Percentiles rank a stretch among this genome's conserved stretches.
phyloP scores from a whole-genome alignment of 2,329 filamentous ascomycete genomes.

The Colletotrichum kahawae region DNA sequence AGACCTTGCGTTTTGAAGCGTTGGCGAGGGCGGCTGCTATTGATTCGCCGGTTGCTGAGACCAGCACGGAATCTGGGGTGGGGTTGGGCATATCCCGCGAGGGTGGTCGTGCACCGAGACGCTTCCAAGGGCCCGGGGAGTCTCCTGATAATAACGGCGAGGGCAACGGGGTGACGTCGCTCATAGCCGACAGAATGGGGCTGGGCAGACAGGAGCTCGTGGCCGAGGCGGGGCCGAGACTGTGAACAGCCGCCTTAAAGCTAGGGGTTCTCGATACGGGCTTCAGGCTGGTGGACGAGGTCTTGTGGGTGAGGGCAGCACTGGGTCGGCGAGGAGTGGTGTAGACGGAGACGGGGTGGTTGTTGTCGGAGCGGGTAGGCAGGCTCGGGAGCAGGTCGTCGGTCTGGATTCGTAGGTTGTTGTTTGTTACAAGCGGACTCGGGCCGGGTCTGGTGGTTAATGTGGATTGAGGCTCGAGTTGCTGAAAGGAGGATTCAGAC shows the following conservation, averaged over 20 bases:
- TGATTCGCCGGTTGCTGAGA: constrained; percentile 57
- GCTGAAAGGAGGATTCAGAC: constrained; percentile 25
- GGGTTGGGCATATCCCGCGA: constrained; percentile 49
- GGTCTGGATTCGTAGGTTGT: constrained; percentile 42
- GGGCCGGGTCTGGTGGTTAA: not conserved
- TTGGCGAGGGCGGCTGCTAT: constrained; percentile 54
- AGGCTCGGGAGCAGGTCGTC: constrained; percentile 29
- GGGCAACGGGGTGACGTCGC: constrained; percentile 78
- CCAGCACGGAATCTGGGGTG: constrained; percentile 51
- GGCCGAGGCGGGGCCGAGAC: constrained; percentile 56
- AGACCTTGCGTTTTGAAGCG: constrained; percentile 63
- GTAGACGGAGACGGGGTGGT: constrained; percentile 32
- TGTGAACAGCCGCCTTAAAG: constrained; percentile 59
- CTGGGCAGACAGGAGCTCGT: constrained; percentile 74
- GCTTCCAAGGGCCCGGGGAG: constrained; percentile 71
- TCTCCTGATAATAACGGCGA: constrained; percentile 73
- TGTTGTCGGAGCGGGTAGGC: constrained; percentile 30
- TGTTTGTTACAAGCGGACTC: constrained; percentile 17
- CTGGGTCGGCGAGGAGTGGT: constrained; percentile 30
- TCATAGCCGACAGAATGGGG: constrained; percentile 76
- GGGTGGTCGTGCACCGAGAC: constrained; percentile 50
- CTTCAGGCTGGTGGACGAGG: constrained; percentile 50
- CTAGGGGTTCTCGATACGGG: constrained; percentile 66
- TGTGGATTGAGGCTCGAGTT: constrained; percentile 10
- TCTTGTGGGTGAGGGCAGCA: constrained; percentile 39